Base-by-base conservation (phyloP, 306 rosid genomes). In the Inga leiocalycina region DNA sequence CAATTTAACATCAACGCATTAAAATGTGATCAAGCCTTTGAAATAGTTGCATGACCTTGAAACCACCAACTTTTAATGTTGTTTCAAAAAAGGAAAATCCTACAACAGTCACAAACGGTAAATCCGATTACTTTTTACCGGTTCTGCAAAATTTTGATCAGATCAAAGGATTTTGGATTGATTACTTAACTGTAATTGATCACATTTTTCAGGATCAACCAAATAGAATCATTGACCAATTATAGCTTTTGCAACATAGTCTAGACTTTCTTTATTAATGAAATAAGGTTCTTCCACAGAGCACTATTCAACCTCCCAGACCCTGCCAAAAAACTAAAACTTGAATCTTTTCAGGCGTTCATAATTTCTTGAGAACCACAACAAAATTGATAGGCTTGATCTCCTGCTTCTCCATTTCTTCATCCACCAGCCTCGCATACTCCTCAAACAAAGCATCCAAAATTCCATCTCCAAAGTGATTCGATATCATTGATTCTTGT, bases 401-500 rank as follows among this genome's bases (percentile, higher is more conserved):
- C 2, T 91, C 93, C 80, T 94, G 89, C 79, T 85, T 89, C 10
- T 76, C 82, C 43, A 88, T 66, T 85, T 96, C 98, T 69, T 88
- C 91, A 74, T 88, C 93, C 19, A 91, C 79, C 83, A 94, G 15
- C 43, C 74, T 90, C 64, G 87, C 89, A 78, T 88, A 96, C n/a
- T 72, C 87, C 16, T 89, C 88, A 86, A 96, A 96, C 87, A 96
- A 82, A 76, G 19, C 43, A 84, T 94, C 97, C 86, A 92, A 80
- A 82, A 96, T 86, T 46, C 65, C 75, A 59, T 90, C 94, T 69
- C 97, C 99, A 76, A 96, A 96, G 78, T 96, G 98, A 57, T 85
- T 82, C 52, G 84, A 56, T 61, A 96, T 90, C 92, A 94, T 91
- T 16, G 98, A 90, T 82, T 96, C 97, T 86, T 93, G 99, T 46